Evolutionary conservation across 805 yeast species (phyloP).

Genomic region (Lachancea fermentati): DNA sequence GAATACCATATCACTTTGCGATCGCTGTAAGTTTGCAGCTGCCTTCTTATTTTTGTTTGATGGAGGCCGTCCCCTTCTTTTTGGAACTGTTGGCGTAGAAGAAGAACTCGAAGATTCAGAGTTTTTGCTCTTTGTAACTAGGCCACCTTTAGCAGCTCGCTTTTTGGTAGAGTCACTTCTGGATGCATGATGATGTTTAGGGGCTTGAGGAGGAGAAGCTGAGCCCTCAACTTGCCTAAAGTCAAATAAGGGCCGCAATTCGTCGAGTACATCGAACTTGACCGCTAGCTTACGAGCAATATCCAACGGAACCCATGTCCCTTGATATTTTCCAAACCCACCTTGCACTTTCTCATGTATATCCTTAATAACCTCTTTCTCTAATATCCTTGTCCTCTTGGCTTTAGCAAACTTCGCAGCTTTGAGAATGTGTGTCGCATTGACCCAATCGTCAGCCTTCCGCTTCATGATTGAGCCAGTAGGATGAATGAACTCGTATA

Average conservation of each 20-base stretch:
- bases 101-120: slow-evolving; percentile 12
- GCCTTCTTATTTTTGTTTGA: slow-evolving; percentile 20
- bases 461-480: slow-evolving; percentile 76
- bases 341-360: slow-evolving; percentile 93
- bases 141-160: slow-evolving; percentile 26
- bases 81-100: slow-evolving; percentile 17
- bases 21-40: slow-evolving; percentile 19
- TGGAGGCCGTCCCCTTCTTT: slow-evolving; percentile 34
- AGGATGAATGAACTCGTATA: slow-evolving; percentile 66
- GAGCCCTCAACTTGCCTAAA: slow-evolving; percentile 48
- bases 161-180: slow-evolving; percentile 35
- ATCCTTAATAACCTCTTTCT: slow-evolving; percentile 87
- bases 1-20: slow-evolving; percentile 28
- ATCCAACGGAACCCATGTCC: slow-evolving; percentile 89
- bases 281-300: slow-evolving; percentile 66
- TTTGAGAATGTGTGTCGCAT: slow-evolving; percentile 92
- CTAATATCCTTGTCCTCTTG: slow-evolving; percentile 84
- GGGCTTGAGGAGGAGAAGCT: slow-evolving; percentile 52
- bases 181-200: slow-evolving; percentile 63
- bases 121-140: slow-evolving; percentile 9
- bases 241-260: slow-evolving; percentile 60
- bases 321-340: slow-evolving; percentile 95
- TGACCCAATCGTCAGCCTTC: slow-evolving; percentile 74
- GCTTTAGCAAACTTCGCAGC: slow-evolving; percentile 95
- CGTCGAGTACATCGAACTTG: slow-evolving; percentile 57